Base-by-base conservation (phyloP, 2,329 filamentous ascomycete species). In the Trichoderma brevicompactum region DNA sequence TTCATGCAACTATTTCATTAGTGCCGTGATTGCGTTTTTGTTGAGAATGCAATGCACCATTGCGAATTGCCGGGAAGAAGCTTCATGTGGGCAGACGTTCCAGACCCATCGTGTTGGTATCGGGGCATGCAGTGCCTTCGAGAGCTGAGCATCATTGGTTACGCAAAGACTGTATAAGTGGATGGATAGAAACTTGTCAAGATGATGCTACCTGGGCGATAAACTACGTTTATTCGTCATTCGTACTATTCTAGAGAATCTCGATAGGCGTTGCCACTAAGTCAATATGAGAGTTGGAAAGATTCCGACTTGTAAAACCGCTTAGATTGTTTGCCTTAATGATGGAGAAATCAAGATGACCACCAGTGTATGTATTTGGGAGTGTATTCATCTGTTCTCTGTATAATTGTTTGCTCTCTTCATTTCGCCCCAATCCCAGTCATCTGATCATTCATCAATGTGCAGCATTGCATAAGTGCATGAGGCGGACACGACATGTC, bases 381-480 rank as follows among this genome's bases (percentile, higher is more conserved):
- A 15, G 19, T 13, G 7, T 28, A 7, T n/a, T 17, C 17, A n/a
- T n/a, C 1, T 7, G 6, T 34, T 23, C 34, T 7, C 13, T 19
- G 15, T 8, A 0, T 17, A 23, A 10, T 13, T n/a, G 5, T 41
- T 17, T 50, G 13, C 9, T 28, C 36, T 17, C 9, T 38, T 9
- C 34, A 38, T n/a, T 13, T n/a, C 7, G 34, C 13, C 7, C 19
- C 32, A 48, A 19, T 28, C 36, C n/a, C 4, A 38, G 32, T 60
- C 56, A 60, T 60, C 56, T 60, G 56, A 60, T 19, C 34, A 23
- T 41, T 50, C 44, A 17, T 15, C 15, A 60, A 60, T 60, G 56
- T 60, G 56, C 34, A 13, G 34, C 56, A 50, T 40, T 60, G 56
- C 56, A 60, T 50, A 49, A 32, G 36, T 34, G 56, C 19, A n/a